Base-by-base conservation (phyloP, 164 flowering plant genomes). In the Platanus orientalis region DNA sequence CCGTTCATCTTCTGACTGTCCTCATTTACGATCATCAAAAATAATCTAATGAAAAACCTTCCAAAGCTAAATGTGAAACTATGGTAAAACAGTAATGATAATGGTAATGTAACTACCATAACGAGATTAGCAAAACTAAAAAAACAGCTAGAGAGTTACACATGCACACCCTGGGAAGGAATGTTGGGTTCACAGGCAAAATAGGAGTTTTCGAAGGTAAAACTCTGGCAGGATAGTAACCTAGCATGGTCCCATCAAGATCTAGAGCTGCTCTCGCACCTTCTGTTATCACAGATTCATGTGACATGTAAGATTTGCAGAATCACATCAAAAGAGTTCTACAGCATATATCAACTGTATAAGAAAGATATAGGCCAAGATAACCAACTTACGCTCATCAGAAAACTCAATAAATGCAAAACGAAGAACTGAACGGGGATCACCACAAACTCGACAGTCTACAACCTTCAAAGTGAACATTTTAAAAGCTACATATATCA, bases 141-240 rank as follows among this genome's bases (percentile, higher is more conserved):
- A 36, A 60, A 12, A 14, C 20, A 71, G 55, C 19, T 11, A 19
- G 27, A 24, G 28, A 30, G 13, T 28, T 45, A 48, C 34, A 45
- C 32, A 29, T 70, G 53, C 79, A 73, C 62, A 94, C 99, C 92
- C 89, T 80, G 28, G 99, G 99, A 70, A 94, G 78, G 71, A 84
- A 94, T 28, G 93, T 85, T 36, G 99, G 97, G 70, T 94, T 94
- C 63, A 94, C 99, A 64, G 99, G 99, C 57, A 96, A 88, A 63
- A 94, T 94, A 25, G 99, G 97, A 65, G 99, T 94, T 74, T 94
- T 94, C 5, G 99, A 94, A 70, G 97, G 99, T 61, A 91, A 85
- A 71, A 94, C 96, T 68, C 85, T 83, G 10, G 91, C 89, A 49
- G 99, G 97, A 73, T 94, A 91, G 68, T 58, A 94, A 17, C 99